Conservation (phyloP, 345 rosid species). For the Bretschneidera sinensis region DNA sequence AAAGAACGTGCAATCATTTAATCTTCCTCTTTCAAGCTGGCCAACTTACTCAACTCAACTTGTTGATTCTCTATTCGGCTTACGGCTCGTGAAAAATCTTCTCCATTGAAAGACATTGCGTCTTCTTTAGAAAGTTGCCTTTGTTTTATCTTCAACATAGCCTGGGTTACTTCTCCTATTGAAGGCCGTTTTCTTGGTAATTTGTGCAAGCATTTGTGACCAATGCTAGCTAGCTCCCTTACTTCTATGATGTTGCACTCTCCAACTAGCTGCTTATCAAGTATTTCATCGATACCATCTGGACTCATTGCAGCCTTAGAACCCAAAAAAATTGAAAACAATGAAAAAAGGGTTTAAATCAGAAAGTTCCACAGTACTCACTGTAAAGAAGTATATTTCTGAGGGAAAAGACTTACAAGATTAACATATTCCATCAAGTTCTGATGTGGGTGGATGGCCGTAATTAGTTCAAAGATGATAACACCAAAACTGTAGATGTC, state of each 20-base stretch:
- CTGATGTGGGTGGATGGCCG: conserved; percentile 93
- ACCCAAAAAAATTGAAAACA: not conserved
- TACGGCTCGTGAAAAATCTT: conserved; percentile 48
- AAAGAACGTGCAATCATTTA: conserved; percentile 6
- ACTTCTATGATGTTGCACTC: conserved; percentile 59
- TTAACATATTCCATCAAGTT: conserved; percentile 86
- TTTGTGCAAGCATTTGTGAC: conserved; percentile 66
- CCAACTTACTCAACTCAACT: conserved; percentile 55
- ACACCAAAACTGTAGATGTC: conserved; percentile 91
- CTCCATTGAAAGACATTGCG: conserved; percentile 31
- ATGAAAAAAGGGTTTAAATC: not conserved
- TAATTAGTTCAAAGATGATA: conserved; percentile 84
- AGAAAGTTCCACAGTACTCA: not conserved
- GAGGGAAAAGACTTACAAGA: conserved; percentile 48
- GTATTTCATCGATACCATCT: conserved; percentile 79
- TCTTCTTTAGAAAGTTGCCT: conserved; percentile 31
- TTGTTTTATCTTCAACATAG: conserved; percentile 65
- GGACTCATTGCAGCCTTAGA: conserved; percentile 79
- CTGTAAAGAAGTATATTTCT: not conserved
- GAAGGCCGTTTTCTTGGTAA: conserved; percentile 74
- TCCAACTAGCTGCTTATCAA: conserved; percentile 63
- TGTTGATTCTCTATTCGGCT: conserved; percentile 74
- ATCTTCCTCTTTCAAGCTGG: conserved; percentile 37
- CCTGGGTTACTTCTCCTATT: conserved; percentile 78
- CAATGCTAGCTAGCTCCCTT: conserved; percentile 61